phyloP scores from a whole-genome alignment of 176 grass and related monocot species.

The Tuctoria greenei region DNA sequence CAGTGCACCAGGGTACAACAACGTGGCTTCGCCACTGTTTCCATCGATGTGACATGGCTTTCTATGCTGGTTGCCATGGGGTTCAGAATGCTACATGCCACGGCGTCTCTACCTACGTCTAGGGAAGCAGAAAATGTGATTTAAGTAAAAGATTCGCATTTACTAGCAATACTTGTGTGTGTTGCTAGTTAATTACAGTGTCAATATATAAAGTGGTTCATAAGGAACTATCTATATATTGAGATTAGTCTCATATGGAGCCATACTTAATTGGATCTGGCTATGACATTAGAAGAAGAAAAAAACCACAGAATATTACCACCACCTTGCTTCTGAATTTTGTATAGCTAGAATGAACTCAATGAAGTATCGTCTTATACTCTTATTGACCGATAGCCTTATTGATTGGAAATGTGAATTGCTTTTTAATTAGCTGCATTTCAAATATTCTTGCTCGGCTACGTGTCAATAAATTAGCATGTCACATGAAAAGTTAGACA shows the following conservation, averaged over 20 bases:
- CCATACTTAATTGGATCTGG: not conserved
- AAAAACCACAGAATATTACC: not conserved
- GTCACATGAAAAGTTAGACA: no score
- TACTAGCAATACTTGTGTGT: not conserved
- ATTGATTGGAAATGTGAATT: not conserved
- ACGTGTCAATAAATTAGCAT: no score
- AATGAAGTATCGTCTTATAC: no score
- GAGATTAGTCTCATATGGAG: no score
- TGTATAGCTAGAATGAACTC: no score
- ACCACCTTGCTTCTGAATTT: not conserved
- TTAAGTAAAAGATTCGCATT: not conserved
- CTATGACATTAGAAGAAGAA: not conserved
- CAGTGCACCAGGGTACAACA: no score
- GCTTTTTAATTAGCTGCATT: not conserved
- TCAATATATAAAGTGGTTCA: not conserved
- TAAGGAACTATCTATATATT: not conserved
- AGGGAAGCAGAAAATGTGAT: not conserved
- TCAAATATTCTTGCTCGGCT: not conserved
- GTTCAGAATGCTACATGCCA: no score
- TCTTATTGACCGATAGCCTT: no score
- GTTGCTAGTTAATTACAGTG: not conserved
- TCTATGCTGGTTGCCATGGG: no score
- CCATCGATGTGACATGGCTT: no score
- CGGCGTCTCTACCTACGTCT: no score
- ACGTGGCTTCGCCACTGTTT: no score